A percentile compares a stretch with the other conserved stretches of the same genome.
phyloP scores from a whole-genome alignment of 2,329 filamentous ascomycete species.

The Aquanectria penicillioides region DNA sequence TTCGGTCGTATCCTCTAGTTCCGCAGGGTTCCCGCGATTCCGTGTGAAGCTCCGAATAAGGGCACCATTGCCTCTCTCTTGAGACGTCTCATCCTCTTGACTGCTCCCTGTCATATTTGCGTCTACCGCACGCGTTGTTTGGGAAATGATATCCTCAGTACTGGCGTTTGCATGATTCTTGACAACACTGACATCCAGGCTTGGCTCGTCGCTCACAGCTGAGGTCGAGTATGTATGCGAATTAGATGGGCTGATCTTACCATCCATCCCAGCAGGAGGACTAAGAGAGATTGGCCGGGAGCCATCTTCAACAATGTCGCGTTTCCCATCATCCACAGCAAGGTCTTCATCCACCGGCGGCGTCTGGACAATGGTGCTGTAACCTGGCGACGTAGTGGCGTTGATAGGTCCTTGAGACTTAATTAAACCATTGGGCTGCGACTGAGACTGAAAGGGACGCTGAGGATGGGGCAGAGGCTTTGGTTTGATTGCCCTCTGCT shows the following conservation, averaged over 20 bases:
- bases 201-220: constrained; percentile 16
- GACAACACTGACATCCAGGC: neutral
- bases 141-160: neutral
- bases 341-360: constrained; percentile 1
- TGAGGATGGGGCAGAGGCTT: too few species aligned
- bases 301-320: constrained; percentile 9
- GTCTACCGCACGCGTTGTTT: neutral
- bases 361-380: constrained; percentile 3
- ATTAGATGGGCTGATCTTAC: constrained; percentile 24
- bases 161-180: neutral
- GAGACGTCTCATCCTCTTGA: neutral
- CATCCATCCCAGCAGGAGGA: constrained; percentile 23
- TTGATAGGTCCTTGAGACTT: neutral
- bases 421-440: neutral
- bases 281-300: constrained; percentile 30
- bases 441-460: neutral
- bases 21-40: constrained; percentile 40
- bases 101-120: neutral
- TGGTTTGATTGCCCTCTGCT: too few species aligned
- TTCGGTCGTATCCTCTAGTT: constrained; percentile 55
- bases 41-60: constrained; percentile 5
- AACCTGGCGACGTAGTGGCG: neutral
- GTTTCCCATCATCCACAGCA: neutral
- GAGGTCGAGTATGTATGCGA: constrained; percentile 23
- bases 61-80: constrained; percentile 7